phyloP scores from a whole-genome alignment of 1,139 yeast genomes.

The Saccharomyces pastorianus region DNA sequence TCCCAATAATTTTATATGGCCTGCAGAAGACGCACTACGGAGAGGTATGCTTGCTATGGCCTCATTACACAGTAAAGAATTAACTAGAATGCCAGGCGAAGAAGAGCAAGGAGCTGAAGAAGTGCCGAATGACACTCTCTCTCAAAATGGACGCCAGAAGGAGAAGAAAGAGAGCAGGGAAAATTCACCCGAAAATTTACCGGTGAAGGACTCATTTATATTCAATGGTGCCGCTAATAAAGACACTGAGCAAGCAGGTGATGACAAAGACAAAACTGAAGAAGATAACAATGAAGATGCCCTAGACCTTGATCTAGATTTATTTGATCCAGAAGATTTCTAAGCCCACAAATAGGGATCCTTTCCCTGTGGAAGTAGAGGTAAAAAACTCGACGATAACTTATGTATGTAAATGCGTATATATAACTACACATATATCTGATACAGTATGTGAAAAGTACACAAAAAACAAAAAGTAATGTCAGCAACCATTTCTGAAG shows the following conservation, averaged over 20 bases:
- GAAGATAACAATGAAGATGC: slow-evolving; percentile 32
- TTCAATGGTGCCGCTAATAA: slow-evolving; percentile 18
- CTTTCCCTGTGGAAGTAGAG: not conserved
- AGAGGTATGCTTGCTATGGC: slow-evolving; percentile 81
- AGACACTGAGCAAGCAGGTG: slow-evolving; percentile 5
- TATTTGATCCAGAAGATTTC: slow-evolving; percentile 59
- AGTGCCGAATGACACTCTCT: not conserved
- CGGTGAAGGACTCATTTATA: slow-evolving; percentile 14
- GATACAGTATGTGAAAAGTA: not conserved
- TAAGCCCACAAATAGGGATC: slow-evolving; percentile 7
- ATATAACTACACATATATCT: not conserved
- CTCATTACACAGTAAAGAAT: slow-evolving; percentile 47
- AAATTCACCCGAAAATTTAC: not conserved
- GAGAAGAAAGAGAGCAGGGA: slow-evolving; percentile 1
- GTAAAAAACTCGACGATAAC: not conserved
- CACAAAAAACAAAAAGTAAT: not conserved
- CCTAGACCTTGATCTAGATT: slow-evolving; percentile 43
- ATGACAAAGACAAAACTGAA: slow-evolving; percentile 9
- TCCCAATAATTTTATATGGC: slow-evolving; percentile 89
- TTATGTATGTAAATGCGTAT: not conserved
- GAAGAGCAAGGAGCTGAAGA: slow-evolving; percentile 5
- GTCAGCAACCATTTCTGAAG: too few relatives aligned
- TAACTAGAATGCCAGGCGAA: slow-evolving; percentile 37
- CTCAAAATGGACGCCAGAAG: not conserved
- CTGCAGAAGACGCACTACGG: slow-evolving; percentile 88